Evolutionary conservation across 106 monocot genomes (phyloP).

Genomic region (Iris macrosiphon): DNA sequence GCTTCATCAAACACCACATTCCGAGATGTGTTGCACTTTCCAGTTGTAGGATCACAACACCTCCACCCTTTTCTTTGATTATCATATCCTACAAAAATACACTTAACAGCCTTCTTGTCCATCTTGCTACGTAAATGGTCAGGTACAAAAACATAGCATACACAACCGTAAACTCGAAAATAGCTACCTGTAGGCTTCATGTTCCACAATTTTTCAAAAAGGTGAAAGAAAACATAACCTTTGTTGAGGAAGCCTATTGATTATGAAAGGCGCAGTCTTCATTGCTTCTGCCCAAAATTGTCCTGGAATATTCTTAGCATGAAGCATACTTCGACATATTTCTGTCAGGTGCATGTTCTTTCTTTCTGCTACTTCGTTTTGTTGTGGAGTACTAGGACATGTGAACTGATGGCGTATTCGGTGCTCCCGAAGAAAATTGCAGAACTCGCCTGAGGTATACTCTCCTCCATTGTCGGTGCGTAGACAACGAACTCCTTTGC

Average conservation of each 20-base stretch:
- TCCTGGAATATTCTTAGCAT: conserved; percentile 4
- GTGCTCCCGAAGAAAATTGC: neutral
- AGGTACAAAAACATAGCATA: conserved; percentile 9
- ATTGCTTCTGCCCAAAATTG: neutral
- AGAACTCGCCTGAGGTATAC: conserved; percentile 1
- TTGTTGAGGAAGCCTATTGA: conserved; percentile 2
- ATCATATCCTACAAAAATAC: conserved; percentile 22
- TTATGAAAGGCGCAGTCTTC: neutral
- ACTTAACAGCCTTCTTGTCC: conserved; percentile 19
- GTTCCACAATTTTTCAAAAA: neutral
- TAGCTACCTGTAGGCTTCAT: conserved; percentile 2
- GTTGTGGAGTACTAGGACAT: neutral
- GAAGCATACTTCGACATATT: conserved; percentile 1
- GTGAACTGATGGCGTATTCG: conserved; percentile 3
- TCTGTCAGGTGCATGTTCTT: conserved; percentile 6
- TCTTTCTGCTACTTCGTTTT: conserved; percentile 2
- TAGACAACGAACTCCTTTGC: neutral
- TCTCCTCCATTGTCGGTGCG: neutral
- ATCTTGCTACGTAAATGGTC: conserved; percentile 17
- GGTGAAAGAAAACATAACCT: neutral
- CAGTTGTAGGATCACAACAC: conserved; percentile 16
- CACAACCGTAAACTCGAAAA: conserved; percentile 12
- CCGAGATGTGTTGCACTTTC: conserved; percentile 12
- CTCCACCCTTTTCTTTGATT: conserved; percentile 24
- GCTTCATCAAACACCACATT: conserved; percentile 29